Evolutionary conservation across 768 basidiomycete genomes (phyloP), one percentile per base, ranked within the genome.

Genomic region (Dioszegia crocea): DNA sequence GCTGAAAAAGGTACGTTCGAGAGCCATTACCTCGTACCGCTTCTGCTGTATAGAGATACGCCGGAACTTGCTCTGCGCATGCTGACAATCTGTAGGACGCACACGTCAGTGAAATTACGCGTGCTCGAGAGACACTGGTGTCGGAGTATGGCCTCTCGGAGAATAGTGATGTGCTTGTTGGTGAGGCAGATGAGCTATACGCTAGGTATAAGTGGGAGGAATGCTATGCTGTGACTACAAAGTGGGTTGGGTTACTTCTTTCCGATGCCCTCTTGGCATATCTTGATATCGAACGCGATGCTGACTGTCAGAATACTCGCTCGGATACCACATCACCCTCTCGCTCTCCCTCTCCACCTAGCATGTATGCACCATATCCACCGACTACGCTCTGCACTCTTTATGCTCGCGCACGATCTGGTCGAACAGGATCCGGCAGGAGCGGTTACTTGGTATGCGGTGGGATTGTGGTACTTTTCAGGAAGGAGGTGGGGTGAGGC

Each of bases 311-410:
- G 94, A 68, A 96, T 98, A 57, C 80, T 97, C 43, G 83, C 85
- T 16, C 80, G 89, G 10, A 86, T 89, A n/a, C 83, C 88, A 1
- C 84, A 90, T 40, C 96, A 99, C 74, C 85, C 86, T 29, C 83
- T 88, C 6, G 90, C 94, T 1, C 86, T 98, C 79, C 91, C 93
- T 0, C 75, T 98, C 59, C 94, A 99, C 72, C 86, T 99, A 31
- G 92, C 94, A 3, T 97, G 94, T 83, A 94, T 98, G 90, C 89
- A 93, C 73, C 94, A 99, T 76, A 81, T 98, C 19, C 84, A 86
- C 24, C 87, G 94, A 74, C 80, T 97, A 11, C 89, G 93, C 67
- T 92, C 93, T 2, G 87, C 88, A 66, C 83, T 99, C 5, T 99
- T 97, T 79, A 87, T 99, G 62, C 83, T 98, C 38, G 96, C 96